phyloP scores from a whole-genome alignment of 495 filamentous ascomycete genomes.

The Tuber aestivum region DNA sequence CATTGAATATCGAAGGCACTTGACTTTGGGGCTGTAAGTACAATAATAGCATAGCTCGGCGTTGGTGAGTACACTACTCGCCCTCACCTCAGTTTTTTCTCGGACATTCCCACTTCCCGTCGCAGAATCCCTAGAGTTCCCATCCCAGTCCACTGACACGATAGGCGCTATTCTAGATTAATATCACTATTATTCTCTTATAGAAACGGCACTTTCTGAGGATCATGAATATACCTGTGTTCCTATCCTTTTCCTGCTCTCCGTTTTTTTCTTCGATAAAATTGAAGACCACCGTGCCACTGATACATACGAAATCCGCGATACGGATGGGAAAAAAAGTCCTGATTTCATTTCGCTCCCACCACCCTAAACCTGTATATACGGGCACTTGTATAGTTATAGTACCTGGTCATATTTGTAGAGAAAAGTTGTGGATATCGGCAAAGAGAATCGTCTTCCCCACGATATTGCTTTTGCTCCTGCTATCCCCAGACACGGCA shows the following conservation, averaged over 20 bases:
- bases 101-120: neutral
- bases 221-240: neutral
- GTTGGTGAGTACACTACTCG: neutral
- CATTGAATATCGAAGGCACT: neutral
- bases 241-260: neutral
- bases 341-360: neutral
- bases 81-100: neutral
- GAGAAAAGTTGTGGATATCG: neutral
- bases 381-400: neutral
- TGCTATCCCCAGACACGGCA: neutral
- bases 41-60: neutral
- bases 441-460: too few species aligned
- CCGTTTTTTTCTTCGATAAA: neutral
- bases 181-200: neutral
- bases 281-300: neutral
- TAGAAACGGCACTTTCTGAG: neutral
- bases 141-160: neutral
- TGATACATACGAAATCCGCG: neutral
- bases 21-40: neutral
- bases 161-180: neutral
- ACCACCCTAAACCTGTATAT: neutral
- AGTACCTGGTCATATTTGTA: neutral
- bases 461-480: neutral
- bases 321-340: neutral
- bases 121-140: neutral